A percentile compares a stretch with the other conserved stretches of the same genome.
phyloP scores from a whole-genome alignment of 805 yeast genomes.

The Candida gorgasii region DNA sequence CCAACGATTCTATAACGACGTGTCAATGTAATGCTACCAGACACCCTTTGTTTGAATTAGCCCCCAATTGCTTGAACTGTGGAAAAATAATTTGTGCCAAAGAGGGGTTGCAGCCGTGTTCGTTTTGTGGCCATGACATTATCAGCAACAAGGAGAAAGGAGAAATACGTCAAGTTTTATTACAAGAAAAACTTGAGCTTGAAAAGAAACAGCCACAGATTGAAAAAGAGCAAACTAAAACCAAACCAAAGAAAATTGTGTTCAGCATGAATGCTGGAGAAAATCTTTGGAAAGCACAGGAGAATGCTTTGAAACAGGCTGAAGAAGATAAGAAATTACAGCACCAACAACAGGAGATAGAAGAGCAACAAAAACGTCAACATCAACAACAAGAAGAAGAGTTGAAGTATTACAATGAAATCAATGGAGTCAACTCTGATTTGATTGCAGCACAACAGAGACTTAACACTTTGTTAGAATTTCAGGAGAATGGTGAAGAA shows the following conservation, averaged over 20 bases:
- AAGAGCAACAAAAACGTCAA: constrained; percentile 20
- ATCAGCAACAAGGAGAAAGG: constrained; percentile 61
- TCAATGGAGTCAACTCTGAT: constrained; percentile 53
- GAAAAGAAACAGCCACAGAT: constrained; percentile 24
- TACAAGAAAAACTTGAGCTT: constrained; percentile 50
- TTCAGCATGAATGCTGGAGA: constrained; percentile 59
- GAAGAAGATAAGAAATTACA: constrained; percentile 44
- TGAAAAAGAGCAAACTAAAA: constrained; percentile 19
- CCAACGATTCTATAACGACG: constrained; percentile 15
- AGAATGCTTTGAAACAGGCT: constrained; percentile 56
- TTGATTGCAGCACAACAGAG: constrained; percentile 69
- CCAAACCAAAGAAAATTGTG: constrained; percentile 47
- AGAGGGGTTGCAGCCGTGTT: constrained; percentile 90
- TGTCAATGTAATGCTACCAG: constrained; percentile 87
- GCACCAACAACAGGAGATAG: constrained; percentile 23
- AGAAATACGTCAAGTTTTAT: constrained; percentile 55
- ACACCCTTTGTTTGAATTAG: constrained; percentile 85
- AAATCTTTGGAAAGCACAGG: constrained; percentile 69
- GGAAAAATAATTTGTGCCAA: constrained; percentile 90
- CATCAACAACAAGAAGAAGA: constrained; percentile 43
- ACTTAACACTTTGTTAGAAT: constrained; percentile 70
- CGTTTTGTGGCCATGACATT: constrained; percentile 73
- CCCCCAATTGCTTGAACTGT: constrained; percentile 92
- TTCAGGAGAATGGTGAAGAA: constrained; percentile 84
- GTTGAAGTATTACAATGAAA: constrained; percentile 42